phyloP scores from a whole-genome alignment of 257 asterid genomes.

The Solanum dulcamara region DNA sequence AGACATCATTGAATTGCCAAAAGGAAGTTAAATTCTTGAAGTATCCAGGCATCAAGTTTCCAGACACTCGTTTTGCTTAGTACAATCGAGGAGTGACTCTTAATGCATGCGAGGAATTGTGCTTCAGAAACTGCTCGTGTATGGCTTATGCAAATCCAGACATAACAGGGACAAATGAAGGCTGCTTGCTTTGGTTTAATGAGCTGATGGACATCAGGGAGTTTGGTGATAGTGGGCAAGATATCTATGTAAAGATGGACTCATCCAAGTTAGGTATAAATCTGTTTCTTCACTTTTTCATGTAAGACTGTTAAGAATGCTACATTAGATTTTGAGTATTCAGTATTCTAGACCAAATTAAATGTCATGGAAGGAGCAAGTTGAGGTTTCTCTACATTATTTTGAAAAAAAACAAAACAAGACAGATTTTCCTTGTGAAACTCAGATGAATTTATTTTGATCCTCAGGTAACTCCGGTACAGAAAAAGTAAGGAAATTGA shows the following conservation, averaged over 20 bases:
- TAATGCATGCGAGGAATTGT: slow-evolving; percentile 5
- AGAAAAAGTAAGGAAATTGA: neutral
- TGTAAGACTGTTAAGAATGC: neutral
- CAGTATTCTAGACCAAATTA: neutral
- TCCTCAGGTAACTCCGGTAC: neutral
- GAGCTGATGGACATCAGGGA: neutral
- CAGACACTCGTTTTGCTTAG: slow-evolving; percentile 10
- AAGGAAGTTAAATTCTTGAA: slow-evolving; percentile 9
- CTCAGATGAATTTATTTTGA: neutral
- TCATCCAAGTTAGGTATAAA: neutral
- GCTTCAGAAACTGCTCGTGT: neutral
- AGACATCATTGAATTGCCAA: slow-evolving; percentile 12
- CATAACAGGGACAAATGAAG: neutral
- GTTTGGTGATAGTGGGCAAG: neutral
- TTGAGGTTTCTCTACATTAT: neutral
- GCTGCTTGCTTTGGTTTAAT: neutral
- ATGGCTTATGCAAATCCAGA: neutral
- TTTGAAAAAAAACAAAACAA: neutral
- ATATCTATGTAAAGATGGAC: neutral
- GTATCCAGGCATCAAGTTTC: slow-evolving; percentile 15
- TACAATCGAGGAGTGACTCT: neutral
- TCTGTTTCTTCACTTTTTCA: neutral
- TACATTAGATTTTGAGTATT: neutral
- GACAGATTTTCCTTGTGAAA: neutral
- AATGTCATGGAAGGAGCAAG: neutral